phyloP scores from a whole-genome alignment of 306 rosid species.

The Oxytropis ochrocephala region DNA sequence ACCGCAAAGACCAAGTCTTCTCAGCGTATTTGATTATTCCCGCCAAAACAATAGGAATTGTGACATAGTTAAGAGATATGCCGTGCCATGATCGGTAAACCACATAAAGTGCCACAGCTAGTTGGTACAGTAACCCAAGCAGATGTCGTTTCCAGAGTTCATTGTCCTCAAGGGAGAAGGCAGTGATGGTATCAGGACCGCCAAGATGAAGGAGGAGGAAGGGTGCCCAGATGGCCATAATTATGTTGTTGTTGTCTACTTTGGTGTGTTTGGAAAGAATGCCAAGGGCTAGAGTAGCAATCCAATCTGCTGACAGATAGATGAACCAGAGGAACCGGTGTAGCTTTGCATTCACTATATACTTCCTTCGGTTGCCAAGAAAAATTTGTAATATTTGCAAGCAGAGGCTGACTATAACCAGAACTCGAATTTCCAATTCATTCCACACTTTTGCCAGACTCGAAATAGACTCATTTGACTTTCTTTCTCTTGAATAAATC shows the following conservation, averaged over 20 bases:
- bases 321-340: conserved; percentile 9
- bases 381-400: conserved; percentile 20
- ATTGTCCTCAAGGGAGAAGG: conserved; percentile 32
- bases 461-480: neutral
- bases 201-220: conserved; percentile 43
- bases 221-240: conserved; percentile 34
- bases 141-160: conserved; percentile 28
- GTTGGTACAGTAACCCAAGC: conserved; percentile 17
- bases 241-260: neutral
- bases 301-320: conserved; percentile 36
- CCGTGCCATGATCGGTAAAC: conserved; percentile 7
- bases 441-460: conserved; percentile 10
- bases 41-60: conserved; percentile 17
- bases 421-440: conserved; percentile 17
- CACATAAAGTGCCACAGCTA: neutral
- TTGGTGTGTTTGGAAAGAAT: conserved; percentile 16
- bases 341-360: neutral
- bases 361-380: conserved; percentile 29
- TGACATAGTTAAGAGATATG: neutral
- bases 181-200: conserved; percentile 39
- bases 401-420: conserved; percentile 23
- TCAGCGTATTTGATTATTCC: conserved; percentile 36
- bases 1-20: conserved; percentile 27
- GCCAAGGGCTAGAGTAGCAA: conserved; percentile 17
- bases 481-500: neutral